Percentiles rank a stretch among this genome's conserved stretches.
Evolutionary conservation across 352 stramenopile species (phyloP).

Genomic region (Phytophthora colocasiae): DNA sequence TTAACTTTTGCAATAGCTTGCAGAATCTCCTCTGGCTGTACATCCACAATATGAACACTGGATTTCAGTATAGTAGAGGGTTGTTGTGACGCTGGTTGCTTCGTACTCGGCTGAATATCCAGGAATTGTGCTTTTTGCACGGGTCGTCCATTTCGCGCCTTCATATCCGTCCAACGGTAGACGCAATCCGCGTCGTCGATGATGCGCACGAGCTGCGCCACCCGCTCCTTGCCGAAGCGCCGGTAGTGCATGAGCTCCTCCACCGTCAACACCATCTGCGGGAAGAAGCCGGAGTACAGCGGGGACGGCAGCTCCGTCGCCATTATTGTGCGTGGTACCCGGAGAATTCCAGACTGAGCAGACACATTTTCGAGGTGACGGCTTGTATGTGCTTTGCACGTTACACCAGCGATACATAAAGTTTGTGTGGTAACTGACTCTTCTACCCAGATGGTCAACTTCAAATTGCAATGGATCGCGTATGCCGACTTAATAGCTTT

Average conservation of each 20-base stretch:
- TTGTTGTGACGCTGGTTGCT: slow-evolving; percentile 33
- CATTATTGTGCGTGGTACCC: slow-evolving; percentile 8
- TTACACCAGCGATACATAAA: slow-evolving; percentile 13
- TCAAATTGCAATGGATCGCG: slow-evolving; percentile 1
- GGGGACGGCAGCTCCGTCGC: slow-evolving; percentile 53
- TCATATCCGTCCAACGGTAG: slow-evolving; percentile 69
- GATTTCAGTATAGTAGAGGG: slow-evolving; percentile 67
- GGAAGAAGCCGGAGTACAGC: slow-evolving; percentile 79
- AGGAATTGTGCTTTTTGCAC: slow-evolving; percentile 68
- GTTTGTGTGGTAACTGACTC: slow-evolving; percentile 20
- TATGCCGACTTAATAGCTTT: slow-evolving; percentile 15
- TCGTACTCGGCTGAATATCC: slow-evolving; percentile 57
- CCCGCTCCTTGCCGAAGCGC: slow-evolving; percentile 69
- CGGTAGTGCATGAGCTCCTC: slow-evolving; percentile 82
- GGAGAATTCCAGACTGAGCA: slow-evolving; percentile 26
- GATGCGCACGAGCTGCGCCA: slow-evolving; percentile 70
- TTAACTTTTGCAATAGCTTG: slow-evolving; percentile 59
- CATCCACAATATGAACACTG: slow-evolving; percentile 69
- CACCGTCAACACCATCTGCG: slow-evolving; percentile 73
- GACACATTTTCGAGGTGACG: slow-evolving; percentile 18
- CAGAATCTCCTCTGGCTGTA: slow-evolving; percentile 68
- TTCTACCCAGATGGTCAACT: slow-evolving; percentile 16
- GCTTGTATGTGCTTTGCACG: slow-evolving; percentile 12
- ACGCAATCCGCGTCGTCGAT: slow-evolving; percentile 77
- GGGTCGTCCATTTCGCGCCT: slow-evolving; percentile 28